Evolutionary conservation across 2,329 filamentous ascomycete species (phyloP).

Genomic region (Teratosphaeria viscida): DNA sequence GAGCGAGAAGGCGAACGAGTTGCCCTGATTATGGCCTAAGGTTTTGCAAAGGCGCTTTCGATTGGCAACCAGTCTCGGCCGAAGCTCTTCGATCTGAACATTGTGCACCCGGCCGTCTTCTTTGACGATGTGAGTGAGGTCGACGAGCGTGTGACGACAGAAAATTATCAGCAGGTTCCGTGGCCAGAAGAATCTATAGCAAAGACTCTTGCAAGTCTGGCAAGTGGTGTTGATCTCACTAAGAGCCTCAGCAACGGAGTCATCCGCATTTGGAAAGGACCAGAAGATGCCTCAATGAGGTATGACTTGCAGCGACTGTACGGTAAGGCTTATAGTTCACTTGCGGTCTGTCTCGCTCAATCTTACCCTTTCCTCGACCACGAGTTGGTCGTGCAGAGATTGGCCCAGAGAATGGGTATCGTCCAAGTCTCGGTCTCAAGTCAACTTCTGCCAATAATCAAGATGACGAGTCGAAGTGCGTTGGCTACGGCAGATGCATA

Average conservation of each 20-base stretch:
- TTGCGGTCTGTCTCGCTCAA: conserved; percentile 82
- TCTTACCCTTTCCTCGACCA: conserved; percentile 81
- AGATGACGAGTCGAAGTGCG: conserved; percentile 59
- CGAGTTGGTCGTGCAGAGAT: conserved; percentile 60
- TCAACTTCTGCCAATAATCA: conserved; percentile 73
- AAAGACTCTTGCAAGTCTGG: conserved; percentile 1
- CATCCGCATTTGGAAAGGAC: conserved; percentile 55
- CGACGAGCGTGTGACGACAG: conserved; percentile 75
- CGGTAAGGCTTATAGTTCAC: conserved; percentile 58
- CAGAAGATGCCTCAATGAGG: conserved; percentile 45
- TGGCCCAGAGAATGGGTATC: conserved; percentile 71
- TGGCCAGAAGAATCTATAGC: conserved; percentile 28
- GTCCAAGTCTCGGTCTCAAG: conserved; percentile 67
- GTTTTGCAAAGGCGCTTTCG: conserved; percentile 71
- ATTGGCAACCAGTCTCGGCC: conserved; percentile 85
- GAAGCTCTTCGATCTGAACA: conserved; percentile 78
- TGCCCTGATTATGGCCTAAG: conserved; percentile 71
- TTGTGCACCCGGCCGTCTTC: conserved; percentile 71
- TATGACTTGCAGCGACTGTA: conserved; percentile 53
- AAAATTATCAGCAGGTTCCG: conserved; percentile 64
- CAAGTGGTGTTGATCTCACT: conserved; percentile 45
- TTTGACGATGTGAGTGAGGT: conserved; percentile 74
- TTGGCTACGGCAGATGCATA: conserved; percentile 69
- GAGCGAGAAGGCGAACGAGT: conserved; percentile 82
- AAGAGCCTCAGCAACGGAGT: conserved; percentile 61